These are phyloP conservation scores for Collybia sp. DNA, from an alignment of 768 basidiomycete species.

Conservation along the genomic window DNA sequence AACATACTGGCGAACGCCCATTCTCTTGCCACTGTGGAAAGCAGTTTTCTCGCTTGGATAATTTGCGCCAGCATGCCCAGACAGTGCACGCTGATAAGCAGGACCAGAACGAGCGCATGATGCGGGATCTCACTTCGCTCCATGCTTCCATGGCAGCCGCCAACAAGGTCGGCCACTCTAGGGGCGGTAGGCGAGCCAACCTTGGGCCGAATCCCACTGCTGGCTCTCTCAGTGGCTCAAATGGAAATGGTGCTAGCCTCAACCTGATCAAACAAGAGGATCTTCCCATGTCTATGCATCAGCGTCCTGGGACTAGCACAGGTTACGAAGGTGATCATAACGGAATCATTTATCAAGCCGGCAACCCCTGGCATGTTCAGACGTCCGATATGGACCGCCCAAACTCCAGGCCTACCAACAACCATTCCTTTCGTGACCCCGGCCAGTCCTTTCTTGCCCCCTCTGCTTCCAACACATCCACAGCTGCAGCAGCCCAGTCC, in stretches of 20 bases:
- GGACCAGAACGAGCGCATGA: constrained; percentile 86
- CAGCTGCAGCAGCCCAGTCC: constrained; percentile 31
- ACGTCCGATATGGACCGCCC: constrained; percentile 31
- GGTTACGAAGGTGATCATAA: constrained; percentile 58
- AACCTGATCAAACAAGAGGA: constrained; percentile 39
- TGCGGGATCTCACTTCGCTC: constrained; percentile 81
- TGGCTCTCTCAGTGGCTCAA: constrained; percentile 10
- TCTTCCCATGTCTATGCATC: constrained; percentile 26
- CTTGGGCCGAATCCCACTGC: neutral
- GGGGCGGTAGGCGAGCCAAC: constrained; percentile 6
- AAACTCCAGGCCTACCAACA: constrained; percentile 22
- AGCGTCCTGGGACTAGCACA: constrained; percentile 68
- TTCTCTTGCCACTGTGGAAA: constrained; percentile 96
- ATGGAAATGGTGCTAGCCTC: constrained; percentile 8
- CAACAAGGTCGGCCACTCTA: constrained; percentile 31
- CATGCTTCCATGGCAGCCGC: constrained; percentile 76
- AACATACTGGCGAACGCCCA: constrained; percentile 97
- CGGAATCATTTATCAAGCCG: constrained; percentile 25
- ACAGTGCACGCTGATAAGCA: constrained; percentile 95
- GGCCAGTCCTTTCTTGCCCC: constrained; percentile 80
- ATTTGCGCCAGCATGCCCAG: constrained; percentile 94
- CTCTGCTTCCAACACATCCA: constrained; percentile 33
- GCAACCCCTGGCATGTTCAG: constrained; percentile 33
- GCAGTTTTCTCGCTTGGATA: constrained; percentile 94
- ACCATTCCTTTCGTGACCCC: constrained; percentile 76